Percentiles rank a stretch among this genome's conserved stretches.
These are phyloP conservation scores for Coemansia guatemalensis DNA, from an alignment of 192 early-diverging fungal genomes.

Conservation along the genomic window DNA sequence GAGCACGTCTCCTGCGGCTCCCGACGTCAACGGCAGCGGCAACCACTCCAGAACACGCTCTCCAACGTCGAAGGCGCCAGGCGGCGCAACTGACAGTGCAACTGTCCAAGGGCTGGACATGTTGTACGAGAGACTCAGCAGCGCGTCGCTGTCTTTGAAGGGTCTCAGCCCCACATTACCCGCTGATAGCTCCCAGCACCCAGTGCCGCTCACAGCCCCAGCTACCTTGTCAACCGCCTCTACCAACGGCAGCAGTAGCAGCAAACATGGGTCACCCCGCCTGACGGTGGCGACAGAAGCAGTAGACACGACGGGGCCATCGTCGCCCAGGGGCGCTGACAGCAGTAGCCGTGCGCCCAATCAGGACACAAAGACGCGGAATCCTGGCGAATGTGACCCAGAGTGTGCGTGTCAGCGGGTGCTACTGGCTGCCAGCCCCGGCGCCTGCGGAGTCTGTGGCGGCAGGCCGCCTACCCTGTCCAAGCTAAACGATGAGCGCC, in stretches of 20 bases:
- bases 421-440: slow-evolving; percentile 41
- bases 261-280: not conserved
- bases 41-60: not conserved
- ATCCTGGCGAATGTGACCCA: slow-evolving; percentile 23
- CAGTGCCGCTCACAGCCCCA: slow-evolving; percentile 4
- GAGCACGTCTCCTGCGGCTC: slow-evolving; percentile 8
- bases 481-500: slow-evolving; percentile 46
- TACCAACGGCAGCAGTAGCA: not conserved
- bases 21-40: slow-evolving; percentile 8
- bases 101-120: slow-evolving; percentile 39
- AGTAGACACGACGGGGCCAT: slow-evolving; percentile 22
- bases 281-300: not conserved
- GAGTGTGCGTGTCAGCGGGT: slow-evolving; percentile 43
- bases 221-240: slow-evolving; percentile 11
- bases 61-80: not conserved
- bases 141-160: slow-evolving; percentile 39
- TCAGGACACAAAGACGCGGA: slow-evolving; percentile 6
- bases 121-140: slow-evolving; percentile 42
- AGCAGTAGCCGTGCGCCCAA: slow-evolving; percentile 8
- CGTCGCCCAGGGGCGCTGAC: slow-evolving; percentile 21
- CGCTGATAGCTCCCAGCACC: not conserved
- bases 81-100: slow-evolving; percentile 7
- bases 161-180: slow-evolving; percentile 30
- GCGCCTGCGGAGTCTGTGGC: slow-evolving; percentile 40
- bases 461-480: slow-evolving; percentile 34